phyloP scores from a whole-genome alignment of 495 filamentous ascomycete genomes.

The Tetracladium setigerum region DNA sequence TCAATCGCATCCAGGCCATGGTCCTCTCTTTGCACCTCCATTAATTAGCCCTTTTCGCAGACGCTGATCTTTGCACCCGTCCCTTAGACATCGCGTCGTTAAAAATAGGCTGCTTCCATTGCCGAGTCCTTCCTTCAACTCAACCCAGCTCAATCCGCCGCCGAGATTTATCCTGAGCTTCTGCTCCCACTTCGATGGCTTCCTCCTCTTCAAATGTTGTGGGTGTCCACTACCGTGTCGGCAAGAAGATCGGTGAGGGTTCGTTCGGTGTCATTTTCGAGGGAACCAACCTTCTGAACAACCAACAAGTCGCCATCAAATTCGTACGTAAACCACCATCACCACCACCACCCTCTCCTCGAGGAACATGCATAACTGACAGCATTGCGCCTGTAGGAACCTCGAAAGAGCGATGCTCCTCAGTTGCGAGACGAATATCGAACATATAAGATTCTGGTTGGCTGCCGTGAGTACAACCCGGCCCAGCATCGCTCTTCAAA shows the following conservation, averaged over 20 bases:
- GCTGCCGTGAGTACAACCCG: constrained; percentile 77
- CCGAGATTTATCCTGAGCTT: constrained; percentile 13
- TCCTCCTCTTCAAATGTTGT: constrained; percentile 97
- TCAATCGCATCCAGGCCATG: not conserved
- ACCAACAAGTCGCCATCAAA: constrained; percentile 99
- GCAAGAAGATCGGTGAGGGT: constrained; percentile 99
- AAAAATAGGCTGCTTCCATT: not conserved
- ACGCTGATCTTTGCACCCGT: not conserved
- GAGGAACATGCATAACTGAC: not conserved
- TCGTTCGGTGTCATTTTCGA: constrained; percentile 99
- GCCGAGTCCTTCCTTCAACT: not conserved
- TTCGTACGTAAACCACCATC: constrained; percentile 83
- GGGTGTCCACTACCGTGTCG: constrained; percentile 96
- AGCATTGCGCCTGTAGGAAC: constrained; percentile 58
- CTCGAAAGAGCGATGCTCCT: constrained; percentile 95
- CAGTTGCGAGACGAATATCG: constrained; percentile 98
- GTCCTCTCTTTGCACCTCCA: not conserved
- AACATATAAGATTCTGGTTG: constrained; percentile 98
- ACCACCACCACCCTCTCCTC: not conserved
- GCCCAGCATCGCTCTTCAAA: not conserved
- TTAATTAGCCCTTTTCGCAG: not conserved
- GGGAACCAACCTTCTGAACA: constrained; percentile 96
- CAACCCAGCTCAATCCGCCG: constrained; percentile 3
- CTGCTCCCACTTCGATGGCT: constrained; percentile 50
- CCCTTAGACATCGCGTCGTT: not conserved